Conservation (phyloP, 495 filamentous ascomycete genomes). For the Cairneyella variabilis region DNA sequence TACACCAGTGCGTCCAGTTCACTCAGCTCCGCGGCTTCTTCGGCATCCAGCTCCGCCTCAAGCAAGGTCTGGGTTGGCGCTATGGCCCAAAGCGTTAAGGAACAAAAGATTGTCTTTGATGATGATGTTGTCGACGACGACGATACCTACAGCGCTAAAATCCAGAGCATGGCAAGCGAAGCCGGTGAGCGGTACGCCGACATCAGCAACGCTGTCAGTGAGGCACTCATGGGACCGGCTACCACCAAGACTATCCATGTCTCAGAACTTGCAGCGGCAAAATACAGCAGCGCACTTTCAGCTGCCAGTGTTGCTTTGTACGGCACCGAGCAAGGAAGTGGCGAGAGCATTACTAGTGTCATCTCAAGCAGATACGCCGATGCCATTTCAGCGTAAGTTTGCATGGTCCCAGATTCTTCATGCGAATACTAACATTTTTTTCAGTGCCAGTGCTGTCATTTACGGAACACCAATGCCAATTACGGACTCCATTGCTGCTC, state of each 20-base stretch:
- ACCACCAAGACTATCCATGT: slow-evolving; percentile 41
- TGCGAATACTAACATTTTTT: slow-evolving; percentile 8
- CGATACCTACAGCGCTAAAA: slow-evolving; percentile 38
- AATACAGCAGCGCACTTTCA: slow-evolving; percentile 49
- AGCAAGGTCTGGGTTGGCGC: slow-evolving; percentile 50
- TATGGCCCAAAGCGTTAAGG: slow-evolving; percentile 49
- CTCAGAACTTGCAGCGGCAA: slow-evolving; percentile 40
- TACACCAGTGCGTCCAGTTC: slow-evolving; percentile 13
- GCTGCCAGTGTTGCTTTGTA: slow-evolving; percentile 57
- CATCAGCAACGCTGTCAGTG: slow-evolving; percentile 48
- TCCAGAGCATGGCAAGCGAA: slow-evolving; percentile 47
- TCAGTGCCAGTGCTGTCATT: slow-evolving; percentile 55
- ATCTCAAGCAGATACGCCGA: slow-evolving; percentile 54
- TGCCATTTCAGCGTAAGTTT: slow-evolving; percentile 52
- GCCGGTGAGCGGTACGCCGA: slow-evolving; percentile 48
- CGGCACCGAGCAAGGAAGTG: slow-evolving; percentile 48
- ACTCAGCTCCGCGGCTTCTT: slow-evolving; percentile 17
- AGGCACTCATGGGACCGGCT: slow-evolving; percentile 44
- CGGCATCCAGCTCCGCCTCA: slow-evolving; percentile 19
- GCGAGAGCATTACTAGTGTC: slow-evolving; percentile 45
- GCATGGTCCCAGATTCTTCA: background rate
- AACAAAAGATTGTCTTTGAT: slow-evolving; percentile 47
- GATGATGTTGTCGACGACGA: slow-evolving; percentile 46
- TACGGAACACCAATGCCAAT: slow-evolving; percentile 55
- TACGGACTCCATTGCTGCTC: slow-evolving; percentile 34